Conservation (phyloP, 2,329 filamentous ascomycete species). For the Fusarium floridanum region DNA sequence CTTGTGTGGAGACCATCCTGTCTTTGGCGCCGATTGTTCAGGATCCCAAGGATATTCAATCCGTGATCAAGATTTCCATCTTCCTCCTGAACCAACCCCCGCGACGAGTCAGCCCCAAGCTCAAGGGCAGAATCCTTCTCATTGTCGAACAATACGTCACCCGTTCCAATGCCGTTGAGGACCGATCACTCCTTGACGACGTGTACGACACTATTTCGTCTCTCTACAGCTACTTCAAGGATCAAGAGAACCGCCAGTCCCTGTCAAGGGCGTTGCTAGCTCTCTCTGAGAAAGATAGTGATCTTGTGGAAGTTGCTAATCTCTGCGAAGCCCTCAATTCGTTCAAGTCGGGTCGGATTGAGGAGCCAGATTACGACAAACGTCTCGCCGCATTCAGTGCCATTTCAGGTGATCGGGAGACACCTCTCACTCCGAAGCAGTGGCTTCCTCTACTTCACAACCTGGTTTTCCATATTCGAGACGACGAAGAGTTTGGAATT, state of each 20-base stretch:
- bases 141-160: conserved; percentile 86
- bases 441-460: conserved; percentile 94
- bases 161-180: conserved; percentile 61
- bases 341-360: conserved; percentile 77
- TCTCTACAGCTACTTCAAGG: conserved; percentile 91
- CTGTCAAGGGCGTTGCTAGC: conserved; percentile 80
- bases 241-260: conserved; percentile 79
- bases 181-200: conserved; percentile 65
- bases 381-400: conserved; percentile 81
- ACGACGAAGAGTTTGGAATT: conserved; percentile 90
- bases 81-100: conserved; percentile 89
- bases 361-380: conserved; percentile 89
- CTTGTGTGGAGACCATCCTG: conserved; percentile 84
- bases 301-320: conserved; percentile 72
- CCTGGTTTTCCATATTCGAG: conserved; percentile 85
- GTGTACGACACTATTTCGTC: conserved; percentile 82
- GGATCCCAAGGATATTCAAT: conserved; percentile 76
- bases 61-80: conserved; percentile 82
- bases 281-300: conserved; percentile 74
- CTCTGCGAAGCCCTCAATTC: conserved; percentile 87
- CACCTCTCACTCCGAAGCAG: conserved; percentile 74
- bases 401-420: conserved; percentile 74
- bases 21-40: conserved; percentile 78
- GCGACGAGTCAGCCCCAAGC: conserved; percentile 82
- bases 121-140: conserved; percentile 83